phyloP scores from a whole-genome alignment of 371 early-diverging fungal genomes.

The Mucor circinelloides region DNA sequence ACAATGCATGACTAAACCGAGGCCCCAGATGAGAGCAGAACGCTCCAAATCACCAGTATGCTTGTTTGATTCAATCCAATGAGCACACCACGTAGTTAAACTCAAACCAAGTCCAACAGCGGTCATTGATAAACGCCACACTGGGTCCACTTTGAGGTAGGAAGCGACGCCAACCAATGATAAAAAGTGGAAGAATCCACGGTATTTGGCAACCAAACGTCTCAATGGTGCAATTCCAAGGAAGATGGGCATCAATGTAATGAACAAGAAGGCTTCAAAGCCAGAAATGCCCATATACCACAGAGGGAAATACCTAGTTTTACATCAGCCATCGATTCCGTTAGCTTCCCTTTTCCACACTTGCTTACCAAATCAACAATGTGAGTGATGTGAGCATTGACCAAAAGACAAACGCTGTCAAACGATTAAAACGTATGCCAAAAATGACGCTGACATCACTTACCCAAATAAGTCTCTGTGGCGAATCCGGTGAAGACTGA shows the following conservation, averaged over 20 bases:
- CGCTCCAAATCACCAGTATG: slow-evolving; percentile 62
- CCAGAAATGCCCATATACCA: slow-evolving; percentile 89
- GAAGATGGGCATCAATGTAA: slow-evolving; percentile 62
- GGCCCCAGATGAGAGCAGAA: slow-evolving; percentile 63
- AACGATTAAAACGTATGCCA: not conserved
- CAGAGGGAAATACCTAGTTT: slow-evolving; percentile 67
- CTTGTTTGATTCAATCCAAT: slow-evolving; percentile 58
- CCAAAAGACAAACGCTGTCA: slow-evolving; percentile 76
- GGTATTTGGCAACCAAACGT: slow-evolving; percentile 54
- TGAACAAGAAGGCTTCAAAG: slow-evolving; percentile 73
- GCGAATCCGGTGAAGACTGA: slow-evolving; percentile 37
- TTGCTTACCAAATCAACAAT: slow-evolving; percentile 72
- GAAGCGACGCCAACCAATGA: slow-evolving; percentile 68
- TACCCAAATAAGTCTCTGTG: slow-evolving; percentile 64
- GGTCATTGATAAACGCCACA: slow-evolving; percentile 60
- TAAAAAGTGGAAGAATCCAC: slow-evolving; percentile 60
- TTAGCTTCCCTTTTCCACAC: not conserved
- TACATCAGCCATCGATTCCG: not conserved
- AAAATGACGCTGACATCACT: not conserved
- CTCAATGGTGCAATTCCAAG: slow-evolving; percentile 67
- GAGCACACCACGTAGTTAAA: slow-evolving; percentile 60
- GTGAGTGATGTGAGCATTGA: slow-evolving; percentile 77
- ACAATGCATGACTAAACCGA: slow-evolving; percentile 70
- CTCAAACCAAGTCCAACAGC: slow-evolving; percentile 64
- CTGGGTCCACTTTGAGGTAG: slow-evolving; percentile 61